These are phyloP conservation scores for Leonotis leonurus DNA, from an alignment of 257 asterid genomes.

Conservation along the genomic window DNA sequence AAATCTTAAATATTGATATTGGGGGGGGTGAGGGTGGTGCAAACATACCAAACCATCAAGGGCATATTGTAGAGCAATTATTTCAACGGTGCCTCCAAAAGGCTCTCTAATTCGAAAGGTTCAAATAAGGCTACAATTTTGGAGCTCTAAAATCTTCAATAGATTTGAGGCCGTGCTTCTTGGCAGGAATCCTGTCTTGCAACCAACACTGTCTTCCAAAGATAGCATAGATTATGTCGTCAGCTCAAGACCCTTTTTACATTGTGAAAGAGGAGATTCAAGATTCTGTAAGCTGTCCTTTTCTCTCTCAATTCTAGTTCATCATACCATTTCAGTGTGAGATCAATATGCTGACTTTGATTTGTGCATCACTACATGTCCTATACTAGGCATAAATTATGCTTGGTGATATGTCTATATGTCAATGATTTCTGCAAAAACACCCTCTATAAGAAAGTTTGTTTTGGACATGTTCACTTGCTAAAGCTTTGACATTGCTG, in stretches of 20 bases:
- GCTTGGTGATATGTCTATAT: neutral
- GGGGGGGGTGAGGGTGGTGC: too few species aligned
- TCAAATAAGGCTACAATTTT: too few species aligned
- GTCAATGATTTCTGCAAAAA: neutral
- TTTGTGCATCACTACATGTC: neutral
- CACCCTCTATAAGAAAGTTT: neutral
- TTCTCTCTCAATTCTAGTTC: neutral
- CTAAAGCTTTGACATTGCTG: neutral
- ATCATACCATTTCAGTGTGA: neutral
- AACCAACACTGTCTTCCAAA: too few species aligned
- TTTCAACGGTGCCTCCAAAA: too few species aligned
- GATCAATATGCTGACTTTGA: slow-evolving; percentile 5
- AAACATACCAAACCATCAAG: too few species aligned
- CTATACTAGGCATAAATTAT: neutral
- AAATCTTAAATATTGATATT: too few species aligned
- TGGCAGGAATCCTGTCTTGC: too few species aligned
- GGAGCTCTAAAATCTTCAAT: too few species aligned
- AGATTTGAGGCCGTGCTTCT: too few species aligned
- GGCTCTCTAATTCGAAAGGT: too few species aligned
- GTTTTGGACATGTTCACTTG: neutral
- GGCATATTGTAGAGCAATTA: too few species aligned
- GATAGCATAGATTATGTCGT: slow-evolving; percentile 78
- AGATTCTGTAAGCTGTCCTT: slow-evolving; percentile 60
- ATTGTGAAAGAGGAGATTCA: slow-evolving; percentile 97
- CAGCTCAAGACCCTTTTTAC: slow-evolving; percentile 95